These are phyloP conservation scores for Chaetomiaceae sp. DNA, from an alignment of 2,329 filamentous ascomycete species.

Conservation along the genomic window DNA sequence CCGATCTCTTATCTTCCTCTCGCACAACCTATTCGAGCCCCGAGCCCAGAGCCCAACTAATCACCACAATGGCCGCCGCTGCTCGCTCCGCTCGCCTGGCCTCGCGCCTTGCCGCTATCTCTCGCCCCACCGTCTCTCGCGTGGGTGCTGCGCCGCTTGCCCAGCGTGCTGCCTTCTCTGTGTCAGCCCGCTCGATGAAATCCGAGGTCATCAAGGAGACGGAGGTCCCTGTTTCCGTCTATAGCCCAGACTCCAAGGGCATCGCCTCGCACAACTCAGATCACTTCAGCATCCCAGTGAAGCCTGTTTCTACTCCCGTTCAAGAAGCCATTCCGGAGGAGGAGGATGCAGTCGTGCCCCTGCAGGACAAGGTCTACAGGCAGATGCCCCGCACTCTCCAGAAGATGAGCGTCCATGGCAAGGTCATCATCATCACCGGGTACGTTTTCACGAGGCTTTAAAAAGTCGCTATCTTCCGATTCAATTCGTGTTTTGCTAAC, in stretches of 20 bases:
- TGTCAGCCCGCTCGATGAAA: conserved; percentile 38
- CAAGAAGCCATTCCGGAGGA: conserved; percentile 41
- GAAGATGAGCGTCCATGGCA: conserved; percentile 65
- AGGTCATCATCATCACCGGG: conserved; percentile 70
- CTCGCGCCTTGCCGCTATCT: conserved; percentile 30
- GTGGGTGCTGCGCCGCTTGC: conserved; percentile 14
- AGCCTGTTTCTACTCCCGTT: conserved; percentile 37
- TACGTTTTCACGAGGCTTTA: too few relatives aligned
- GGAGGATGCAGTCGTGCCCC: conserved; percentile 47
- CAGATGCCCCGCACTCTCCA: conserved; percentile 61
- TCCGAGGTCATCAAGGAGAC: conserved; percentile 54
- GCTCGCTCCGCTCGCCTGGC: conserved; percentile 30
- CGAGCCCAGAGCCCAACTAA: too few relatives aligned
- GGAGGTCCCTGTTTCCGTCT: conserved; percentile 54
- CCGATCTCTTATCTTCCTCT: too few relatives aligned
- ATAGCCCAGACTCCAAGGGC: conserved; percentile 46
- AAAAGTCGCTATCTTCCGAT: conserved; percentile 28
- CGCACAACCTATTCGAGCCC: too few relatives aligned
- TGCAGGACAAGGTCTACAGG: conserved; percentile 50
- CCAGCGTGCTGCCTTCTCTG: conserved; percentile 36
- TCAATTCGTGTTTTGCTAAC: conserved; percentile 27
- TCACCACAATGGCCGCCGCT: conserved; percentile 28
- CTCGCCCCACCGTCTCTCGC: conserved; percentile 27
- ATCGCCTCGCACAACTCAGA: conserved; percentile 39
- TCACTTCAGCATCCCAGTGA: conserved; percentile 53